These are phyloP conservation scores for Fraxinus pennsylvanica DNA, from an alignment of 257 asterid genomes.

Conservation along the genomic window DNA sequence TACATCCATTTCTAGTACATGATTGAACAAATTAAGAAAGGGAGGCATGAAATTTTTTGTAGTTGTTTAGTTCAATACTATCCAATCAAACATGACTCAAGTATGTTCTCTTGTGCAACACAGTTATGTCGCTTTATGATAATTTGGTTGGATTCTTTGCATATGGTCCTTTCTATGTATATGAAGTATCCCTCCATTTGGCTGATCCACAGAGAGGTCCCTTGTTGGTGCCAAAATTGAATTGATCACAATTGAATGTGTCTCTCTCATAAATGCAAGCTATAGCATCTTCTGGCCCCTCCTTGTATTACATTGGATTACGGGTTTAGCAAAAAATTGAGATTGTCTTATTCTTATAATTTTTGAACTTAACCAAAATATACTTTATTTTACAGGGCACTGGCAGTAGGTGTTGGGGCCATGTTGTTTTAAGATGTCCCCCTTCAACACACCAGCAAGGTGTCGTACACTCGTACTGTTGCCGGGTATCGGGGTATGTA, in stretches of 20 bases:
- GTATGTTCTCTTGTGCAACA: not conserved
- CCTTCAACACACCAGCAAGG: slow-evolving; percentile 13
- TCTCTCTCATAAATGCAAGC: slow-evolving; percentile 6
- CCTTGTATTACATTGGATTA: slow-evolving; percentile 34
- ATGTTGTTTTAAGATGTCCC: slow-evolving; percentile 14
- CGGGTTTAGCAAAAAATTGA: slow-evolving; percentile 5
- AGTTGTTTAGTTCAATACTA: not conserved
- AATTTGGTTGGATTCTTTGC: not conserved
- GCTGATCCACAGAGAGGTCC: not conserved
- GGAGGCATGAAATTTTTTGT: not conserved
- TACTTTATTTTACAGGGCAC: slow-evolving; percentile 18
- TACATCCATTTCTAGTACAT: not conserved
- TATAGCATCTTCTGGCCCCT: slow-evolving; percentile 14
- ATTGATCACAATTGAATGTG: slow-evolving; percentile 16
- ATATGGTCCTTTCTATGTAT: slow-evolving; percentile 1
- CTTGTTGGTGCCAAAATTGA: slow-evolving; percentile 15
- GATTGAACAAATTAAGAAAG: not conserved
- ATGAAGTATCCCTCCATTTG: slow-evolving; percentile 15
- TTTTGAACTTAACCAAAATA: not conserved
- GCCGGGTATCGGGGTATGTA: slow-evolving; percentile 2
- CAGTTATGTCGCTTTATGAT: not conserved
- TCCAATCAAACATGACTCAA: not conserved
- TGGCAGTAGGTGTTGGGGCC: slow-evolving; percentile 10
- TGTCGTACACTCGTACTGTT: slow-evolving; percentile 14
- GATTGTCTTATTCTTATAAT: not conserved